Base-by-base conservation (phyloP, 75 land plant genomes). In the Cunninghamia lanceolata region DNA sequence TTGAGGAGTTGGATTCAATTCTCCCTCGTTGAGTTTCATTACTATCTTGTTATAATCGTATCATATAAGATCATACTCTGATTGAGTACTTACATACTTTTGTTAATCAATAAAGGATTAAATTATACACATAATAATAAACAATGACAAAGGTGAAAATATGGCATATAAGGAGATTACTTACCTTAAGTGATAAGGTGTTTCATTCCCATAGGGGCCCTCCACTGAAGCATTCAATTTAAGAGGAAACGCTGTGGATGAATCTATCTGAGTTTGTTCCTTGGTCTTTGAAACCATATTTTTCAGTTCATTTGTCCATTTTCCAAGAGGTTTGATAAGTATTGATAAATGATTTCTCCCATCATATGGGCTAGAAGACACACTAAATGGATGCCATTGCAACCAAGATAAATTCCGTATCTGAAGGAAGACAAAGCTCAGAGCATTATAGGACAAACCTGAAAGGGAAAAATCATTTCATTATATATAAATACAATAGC, bases 381-480 rank as follows among this genome's bases (percentile, higher is more conserved):
- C 96, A 87, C 96, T 97, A 89, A 97, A 97, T 42, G 99, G 99
- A 87, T 97, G 99, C 99, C 99, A 97, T 84, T 97, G 96, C 53
- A 97, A 89, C 88, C 85, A 92, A 71, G 98, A 96, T 79, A 97
- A 86, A 42, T 91, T 93, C 42, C 92, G 92, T 63, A 95, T 87
- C 87, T 96, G 93, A n/a, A 97, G 89, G 85, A 97, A 97, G 63
- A 97, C 82, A 73, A 95, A 94, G 53, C 99, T 94, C 63, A 96
- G 92, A 9, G 96, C 95, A 90, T 94, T 97, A 85, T 97, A 97
- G 14, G 86, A 83, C 82, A 97, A 40, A 89, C 88, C 99, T 97
- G 90, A 47, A 89, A 66, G 85, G 13, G 16, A 83, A 54, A 54
- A 47, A 80, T 25, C 10, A 80, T 25, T 45, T 80, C 15, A n/a